Evolutionary conservation across 768 basidiomycete genomes (phyloP).

Genomic region (Gelatoporia subvermispora): DNA sequence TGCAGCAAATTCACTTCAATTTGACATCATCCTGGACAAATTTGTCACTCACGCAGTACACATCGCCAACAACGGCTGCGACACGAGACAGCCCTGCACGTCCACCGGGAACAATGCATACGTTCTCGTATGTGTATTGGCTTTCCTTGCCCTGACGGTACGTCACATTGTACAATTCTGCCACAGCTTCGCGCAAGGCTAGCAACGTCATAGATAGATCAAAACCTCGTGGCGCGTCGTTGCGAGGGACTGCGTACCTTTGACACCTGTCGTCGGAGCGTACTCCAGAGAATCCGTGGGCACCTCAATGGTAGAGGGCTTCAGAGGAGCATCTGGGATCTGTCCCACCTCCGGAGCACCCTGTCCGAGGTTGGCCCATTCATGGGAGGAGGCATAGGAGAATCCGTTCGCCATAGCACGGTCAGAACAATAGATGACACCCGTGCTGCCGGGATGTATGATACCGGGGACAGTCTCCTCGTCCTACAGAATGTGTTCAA

Average conservation of each 20-base stretch:
- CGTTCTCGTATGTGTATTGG: slow-evolving; percentile 89
- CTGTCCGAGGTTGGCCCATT: slow-evolving; percentile 90
- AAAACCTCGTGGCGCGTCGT: background rate
- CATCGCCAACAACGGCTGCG: slow-evolving; percentile 88
- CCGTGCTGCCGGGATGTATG: slow-evolving; percentile 62
- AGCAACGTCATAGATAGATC: slow-evolving; percentile 6
- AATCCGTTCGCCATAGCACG: slow-evolving; percentile 96
- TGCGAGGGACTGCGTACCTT: slow-evolving; percentile 38
- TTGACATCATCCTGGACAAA: background rate
- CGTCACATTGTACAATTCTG: slow-evolving; percentile 81
- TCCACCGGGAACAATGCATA: slow-evolving; percentile 93
- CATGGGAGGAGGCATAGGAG: slow-evolving; percentile 68
- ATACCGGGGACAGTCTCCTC: slow-evolving; percentile 91
- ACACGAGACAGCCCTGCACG: slow-evolving; percentile 86
- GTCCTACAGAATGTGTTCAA: slow-evolving; percentile 39
- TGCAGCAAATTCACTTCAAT: slow-evolving; percentile 24
- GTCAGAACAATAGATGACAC: slow-evolving; percentile 85
- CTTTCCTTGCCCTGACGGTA: slow-evolving; percentile 79
- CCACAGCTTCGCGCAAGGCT: slow-evolving; percentile 87
- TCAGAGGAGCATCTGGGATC: slow-evolving; percentile 67
- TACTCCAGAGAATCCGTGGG: slow-evolving; percentile 79
- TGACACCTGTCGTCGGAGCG: slow-evolving; percentile 90
- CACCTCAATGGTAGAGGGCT: slow-evolving; percentile 61
- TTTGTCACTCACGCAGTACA: slow-evolving; percentile 46
- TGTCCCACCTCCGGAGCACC: slow-evolving; percentile 87